Conservation (phyloP, 2,329 filamentous ascomycete genomes). For the Diaporthe aspalathi region DNA sequence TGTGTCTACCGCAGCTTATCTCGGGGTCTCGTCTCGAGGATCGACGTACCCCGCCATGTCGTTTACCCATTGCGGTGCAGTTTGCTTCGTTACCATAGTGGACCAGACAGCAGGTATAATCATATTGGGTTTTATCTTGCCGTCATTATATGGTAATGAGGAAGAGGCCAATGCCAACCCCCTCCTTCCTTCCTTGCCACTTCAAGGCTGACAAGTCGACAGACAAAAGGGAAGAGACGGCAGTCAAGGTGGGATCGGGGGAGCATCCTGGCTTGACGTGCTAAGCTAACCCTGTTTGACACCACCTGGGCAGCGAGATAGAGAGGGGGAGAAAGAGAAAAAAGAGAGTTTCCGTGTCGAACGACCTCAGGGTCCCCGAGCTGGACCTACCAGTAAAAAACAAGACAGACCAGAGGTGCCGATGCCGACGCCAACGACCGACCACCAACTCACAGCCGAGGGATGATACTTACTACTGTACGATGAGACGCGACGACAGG, state of each 20-base stretch:
- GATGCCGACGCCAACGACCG: background rate
- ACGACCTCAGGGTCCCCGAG: constrained; percentile 9
- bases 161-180: constrained; percentile 2
- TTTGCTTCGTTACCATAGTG: too few relatives aligned
- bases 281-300: background rate
- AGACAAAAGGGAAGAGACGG: background rate
- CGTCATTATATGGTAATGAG: constrained; percentile 3
- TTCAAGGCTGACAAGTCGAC: background rate
- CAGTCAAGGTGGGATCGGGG: constrained; percentile 3
- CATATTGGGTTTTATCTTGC: constrained; percentile 18
- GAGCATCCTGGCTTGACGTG: constrained; percentile 8
- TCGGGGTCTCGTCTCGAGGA: background rate
- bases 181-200: background rate
- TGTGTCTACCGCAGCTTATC: background rate
- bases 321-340: background rate
- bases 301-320: too few relatives aligned
- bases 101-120: background rate
- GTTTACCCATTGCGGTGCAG: too few relatives aligned
- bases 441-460: background rate
- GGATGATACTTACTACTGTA: background rate
- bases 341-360: background rate
- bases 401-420: constrained; percentile 6
- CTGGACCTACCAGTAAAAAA: background rate
- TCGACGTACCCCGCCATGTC: background rate
- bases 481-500: background rate